Percentiles rank a stretch among this genome's conserved stretches.
Evolutionary conservation across 1,139 yeast genomes (phyloP).

Genomic region (Hemisphaericaspora subhashii): DNA sequence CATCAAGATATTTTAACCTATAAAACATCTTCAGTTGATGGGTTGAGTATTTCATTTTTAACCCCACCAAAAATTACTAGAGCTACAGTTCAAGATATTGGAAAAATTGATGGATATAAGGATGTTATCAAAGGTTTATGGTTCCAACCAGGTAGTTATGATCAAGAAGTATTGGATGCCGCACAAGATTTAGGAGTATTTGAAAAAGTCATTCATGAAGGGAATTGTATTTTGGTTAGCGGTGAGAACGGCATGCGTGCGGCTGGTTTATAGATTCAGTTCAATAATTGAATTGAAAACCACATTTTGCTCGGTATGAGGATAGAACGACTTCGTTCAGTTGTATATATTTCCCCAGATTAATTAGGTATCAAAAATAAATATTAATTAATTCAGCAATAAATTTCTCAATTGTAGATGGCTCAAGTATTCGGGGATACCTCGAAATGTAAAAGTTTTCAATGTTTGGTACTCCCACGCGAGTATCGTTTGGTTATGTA

Average conservation of each 20-base stretch:
- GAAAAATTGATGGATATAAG: conserved; percentile 28
- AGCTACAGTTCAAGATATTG: conserved; percentile 45
- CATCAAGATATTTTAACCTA: conserved; percentile 27
- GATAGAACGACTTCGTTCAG: no score
- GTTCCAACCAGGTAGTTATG: conserved; percentile 83
- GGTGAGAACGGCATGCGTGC: conserved; percentile 58
- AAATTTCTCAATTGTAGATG: no score
- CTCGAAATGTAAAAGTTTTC: no score
- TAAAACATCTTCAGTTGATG: conserved; percentile 33
- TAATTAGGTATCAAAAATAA: no score
- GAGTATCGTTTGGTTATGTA: no score
- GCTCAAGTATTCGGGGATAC: no score
- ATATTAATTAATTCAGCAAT: no score
- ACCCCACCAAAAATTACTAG: conserved; percentile 70
- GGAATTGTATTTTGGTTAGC: conserved; percentile 66
- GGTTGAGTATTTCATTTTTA: conserved; percentile 60
- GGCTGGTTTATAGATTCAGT: conserved; percentile 29
- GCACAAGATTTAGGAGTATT: conserved; percentile 39
- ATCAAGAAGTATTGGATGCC: conserved; percentile 48
- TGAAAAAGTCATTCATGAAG: conserved; percentile 54
- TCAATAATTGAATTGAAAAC: no score
- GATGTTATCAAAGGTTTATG: conserved; percentile 58
- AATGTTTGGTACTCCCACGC: no score
- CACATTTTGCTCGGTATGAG: no score
- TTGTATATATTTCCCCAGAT: no score